A percentile compares a stretch with the other conserved stretches of the same genome.
Conservation (phyloP, 768 basidiomycete genomes). For the Tulasnella sp. region DNA sequence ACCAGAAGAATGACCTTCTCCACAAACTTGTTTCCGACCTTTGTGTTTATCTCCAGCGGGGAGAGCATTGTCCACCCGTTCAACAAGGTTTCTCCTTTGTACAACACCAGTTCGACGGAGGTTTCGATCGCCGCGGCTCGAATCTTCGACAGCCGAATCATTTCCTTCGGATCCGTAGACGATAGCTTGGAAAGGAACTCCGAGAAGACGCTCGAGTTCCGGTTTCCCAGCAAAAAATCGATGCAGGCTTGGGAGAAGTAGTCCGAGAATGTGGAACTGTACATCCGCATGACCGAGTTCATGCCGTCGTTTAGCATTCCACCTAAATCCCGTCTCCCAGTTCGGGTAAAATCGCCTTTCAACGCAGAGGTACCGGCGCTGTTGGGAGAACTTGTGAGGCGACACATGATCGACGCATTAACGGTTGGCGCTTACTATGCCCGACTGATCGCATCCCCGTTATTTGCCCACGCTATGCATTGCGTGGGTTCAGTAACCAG, state of each 20-base stretch:
- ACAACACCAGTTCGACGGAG: slow-evolving; percentile 60
- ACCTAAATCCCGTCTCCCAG: slow-evolving; percentile 85
- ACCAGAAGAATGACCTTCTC: slow-evolving; percentile 89
- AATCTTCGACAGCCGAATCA: slow-evolving; percentile 78
- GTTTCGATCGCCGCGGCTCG: slow-evolving; percentile 88
- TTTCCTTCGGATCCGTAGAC: slow-evolving; percentile 82
- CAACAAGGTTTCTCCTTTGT: slow-evolving; percentile 62
- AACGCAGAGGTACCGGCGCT: slow-evolving; percentile 93
- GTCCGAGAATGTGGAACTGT: slow-evolving; percentile 80
- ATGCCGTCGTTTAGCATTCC: slow-evolving; percentile 93
- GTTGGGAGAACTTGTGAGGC: background rate
- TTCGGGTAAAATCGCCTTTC: slow-evolving; percentile 60
- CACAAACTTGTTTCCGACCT: slow-evolving; percentile 69
- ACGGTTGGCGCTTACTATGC: slow-evolving; percentile 48
- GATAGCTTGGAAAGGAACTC: slow-evolving; percentile 84
- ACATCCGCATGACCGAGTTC: slow-evolving; percentile 87
- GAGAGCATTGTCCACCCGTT: slow-evolving; percentile 89
- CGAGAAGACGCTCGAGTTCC: slow-evolving; percentile 76
- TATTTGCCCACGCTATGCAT: slow-evolving; percentile 83
- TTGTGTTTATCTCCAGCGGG: slow-evolving; percentile 62
- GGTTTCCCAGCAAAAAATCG: slow-evolving; percentile 80
- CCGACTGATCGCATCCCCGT: slow-evolving; percentile 87
- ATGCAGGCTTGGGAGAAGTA: slow-evolving; percentile 97
- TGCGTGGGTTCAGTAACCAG: background rate
- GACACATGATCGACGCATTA: background rate